phyloP scores from a whole-genome alignment of 2,329 filamentous ascomycete species.

The Colletotrichum acutatum region DNA sequence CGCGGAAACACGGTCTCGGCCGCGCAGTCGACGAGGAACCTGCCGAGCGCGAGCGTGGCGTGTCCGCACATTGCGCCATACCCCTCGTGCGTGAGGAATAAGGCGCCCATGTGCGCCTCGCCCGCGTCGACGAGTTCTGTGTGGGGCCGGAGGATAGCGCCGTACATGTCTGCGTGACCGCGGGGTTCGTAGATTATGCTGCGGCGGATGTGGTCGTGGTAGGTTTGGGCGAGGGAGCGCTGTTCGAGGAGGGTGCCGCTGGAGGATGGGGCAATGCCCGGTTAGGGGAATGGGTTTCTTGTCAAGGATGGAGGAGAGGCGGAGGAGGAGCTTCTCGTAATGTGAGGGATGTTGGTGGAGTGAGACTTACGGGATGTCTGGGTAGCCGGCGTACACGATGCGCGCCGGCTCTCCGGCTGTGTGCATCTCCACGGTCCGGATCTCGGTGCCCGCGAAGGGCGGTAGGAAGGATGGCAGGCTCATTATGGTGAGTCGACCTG shows the following conservation, averaged over 20 bases:
- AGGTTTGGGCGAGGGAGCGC: slow-evolving; percentile 37
- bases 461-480: slow-evolving; percentile 18
- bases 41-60: slow-evolving; percentile 57
- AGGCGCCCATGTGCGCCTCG: slow-evolving; percentile 33
- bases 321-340: too few species aligned
- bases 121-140: slow-evolving; percentile 25
- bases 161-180: slow-evolving; percentile 35
- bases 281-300: not conserved
- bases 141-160: slow-evolving; percentile 17
- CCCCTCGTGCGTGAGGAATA: slow-evolving; percentile 32
- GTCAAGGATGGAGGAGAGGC: not conserved
- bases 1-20: slow-evolving; percentile 51
- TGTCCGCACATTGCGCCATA: slow-evolving; percentile 35
- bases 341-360: too few species aligned
- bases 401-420: slow-evolving; percentile 61
- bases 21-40: slow-evolving; percentile 53
- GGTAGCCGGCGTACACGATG: slow-evolving; percentile 55
- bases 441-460: not conserved
- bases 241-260: slow-evolving; percentile 53
- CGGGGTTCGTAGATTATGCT: slow-evolving; percentile 31
- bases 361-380: slow-evolving; percentile 39
- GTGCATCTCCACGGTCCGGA: slow-evolving; percentile 52
- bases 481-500: not conserved
- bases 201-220: slow-evolving; percentile 26
- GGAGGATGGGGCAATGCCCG: too few species aligned